Evolutionary conservation across 139 green algal genomes (phyloP).

Genomic region (Chlamydomonas incerta): DNA sequence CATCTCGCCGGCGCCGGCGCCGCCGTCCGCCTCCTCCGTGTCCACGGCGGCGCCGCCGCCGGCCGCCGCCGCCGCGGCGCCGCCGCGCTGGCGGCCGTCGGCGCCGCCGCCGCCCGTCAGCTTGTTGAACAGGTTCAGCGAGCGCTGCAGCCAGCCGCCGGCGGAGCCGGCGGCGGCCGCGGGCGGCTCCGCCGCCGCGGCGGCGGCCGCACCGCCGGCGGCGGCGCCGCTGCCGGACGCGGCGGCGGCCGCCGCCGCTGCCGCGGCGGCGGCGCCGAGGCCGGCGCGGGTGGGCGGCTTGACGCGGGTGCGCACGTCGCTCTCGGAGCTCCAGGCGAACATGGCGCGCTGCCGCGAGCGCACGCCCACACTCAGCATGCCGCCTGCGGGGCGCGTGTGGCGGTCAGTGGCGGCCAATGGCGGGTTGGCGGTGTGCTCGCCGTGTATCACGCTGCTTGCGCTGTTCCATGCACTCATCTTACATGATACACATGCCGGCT

Average conservation of each 20-base stretch:
- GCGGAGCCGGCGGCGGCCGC: neutral
- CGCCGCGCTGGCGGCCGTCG: neutral
- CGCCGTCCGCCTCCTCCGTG: neutral
- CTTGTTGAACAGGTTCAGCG: neutral
- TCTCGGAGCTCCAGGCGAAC: slow-evolving; percentile 48
- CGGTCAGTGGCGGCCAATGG: too few relatives aligned
- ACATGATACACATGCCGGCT: too few relatives aligned
- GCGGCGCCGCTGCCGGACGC: neutral
- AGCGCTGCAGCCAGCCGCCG: slow-evolving; percentile 25
- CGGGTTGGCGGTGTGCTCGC: too few relatives aligned
- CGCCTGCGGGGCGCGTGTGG: slow-evolving; percentile 37
- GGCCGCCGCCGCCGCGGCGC: neutral
- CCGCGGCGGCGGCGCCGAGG: neutral
- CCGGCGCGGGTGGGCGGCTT: neutral
- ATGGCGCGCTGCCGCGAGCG: slow-evolving; percentile 46
- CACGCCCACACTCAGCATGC: slow-evolving; percentile 47
- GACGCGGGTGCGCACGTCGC: neutral
- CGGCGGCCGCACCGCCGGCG: neutral
- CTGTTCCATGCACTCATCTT: too few relatives aligned
- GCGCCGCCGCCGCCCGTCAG: neutral
- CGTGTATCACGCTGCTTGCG: too few relatives aligned
- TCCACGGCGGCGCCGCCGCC: neutral
- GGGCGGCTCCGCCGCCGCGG: neutral
- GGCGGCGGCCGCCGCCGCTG: neutral
- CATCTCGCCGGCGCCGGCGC: neutral